Conservation (phyloP, 352 stramenopile species). For the Aphanomyces stellatus region DNA sequence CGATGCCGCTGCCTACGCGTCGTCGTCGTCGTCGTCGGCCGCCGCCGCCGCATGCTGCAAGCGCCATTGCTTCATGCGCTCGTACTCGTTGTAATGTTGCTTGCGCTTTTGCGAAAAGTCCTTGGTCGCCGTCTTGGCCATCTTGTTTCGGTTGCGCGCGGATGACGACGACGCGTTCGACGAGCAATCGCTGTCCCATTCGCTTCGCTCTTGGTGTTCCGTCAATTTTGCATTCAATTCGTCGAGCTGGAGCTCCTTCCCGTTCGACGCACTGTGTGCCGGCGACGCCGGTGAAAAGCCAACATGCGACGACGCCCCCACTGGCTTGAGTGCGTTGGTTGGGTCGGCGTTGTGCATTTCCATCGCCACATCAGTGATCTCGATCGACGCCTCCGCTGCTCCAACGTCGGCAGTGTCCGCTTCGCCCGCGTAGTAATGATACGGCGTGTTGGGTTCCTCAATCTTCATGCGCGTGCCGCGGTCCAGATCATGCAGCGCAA, state of each 20-base stretch:
- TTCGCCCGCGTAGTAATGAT: conserved; percentile 55
- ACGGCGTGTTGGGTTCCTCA: conserved; percentile 90
- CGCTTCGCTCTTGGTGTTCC: conserved; percentile 31
- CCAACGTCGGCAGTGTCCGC: conserved; percentile 22
- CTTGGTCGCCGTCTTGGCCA: conserved; percentile 10
- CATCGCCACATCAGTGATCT: conserved; percentile 23
- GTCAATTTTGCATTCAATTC: conserved; percentile 63
- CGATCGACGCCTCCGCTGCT: conserved; percentile 10
- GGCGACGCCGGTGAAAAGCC: neutral
- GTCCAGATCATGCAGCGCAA: conserved; percentile 84
- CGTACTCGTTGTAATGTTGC: conserved; percentile 78
- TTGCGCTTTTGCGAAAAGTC: conserved; percentile 66
- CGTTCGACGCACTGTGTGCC: conserved; percentile 5
- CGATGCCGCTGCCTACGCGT: conserved; percentile 19
- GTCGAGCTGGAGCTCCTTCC: conserved; percentile 35
- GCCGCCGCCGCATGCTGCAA: conserved; percentile 43
- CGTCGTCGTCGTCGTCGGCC: conserved; percentile 36
- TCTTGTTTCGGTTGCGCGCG: conserved; percentile 25
- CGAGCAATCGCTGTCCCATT: conserved; percentile 47
- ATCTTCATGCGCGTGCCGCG: conserved; percentile 91
- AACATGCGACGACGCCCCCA: neutral
- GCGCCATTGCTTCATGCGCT: conserved; percentile 57
- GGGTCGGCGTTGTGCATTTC: conserved; percentile 7
- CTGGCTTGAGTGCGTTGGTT: neutral
- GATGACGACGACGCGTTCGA: conserved; percentile 24